phyloP scores from a whole-genome alignment of 805 yeast species.

The Metahyphopichia silvanorum region DNA sequence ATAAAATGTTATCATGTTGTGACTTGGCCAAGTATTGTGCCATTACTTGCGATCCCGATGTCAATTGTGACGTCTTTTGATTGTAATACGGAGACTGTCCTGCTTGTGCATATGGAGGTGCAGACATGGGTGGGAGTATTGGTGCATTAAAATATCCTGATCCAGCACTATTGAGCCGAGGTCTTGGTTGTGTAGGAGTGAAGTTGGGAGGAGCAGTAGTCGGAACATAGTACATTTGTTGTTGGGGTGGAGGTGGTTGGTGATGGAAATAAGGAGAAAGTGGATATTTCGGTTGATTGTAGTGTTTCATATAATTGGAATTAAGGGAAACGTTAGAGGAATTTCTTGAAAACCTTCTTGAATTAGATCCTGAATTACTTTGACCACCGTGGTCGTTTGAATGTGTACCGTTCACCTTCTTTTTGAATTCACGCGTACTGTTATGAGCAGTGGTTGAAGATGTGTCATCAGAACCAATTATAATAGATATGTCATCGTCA shows the following conservation, averaged over 20 bases:
- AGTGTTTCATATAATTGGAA: slow-evolving; percentile 6
- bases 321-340: slow-evolving; percentile 17
- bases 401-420: slow-evolving; percentile 1
- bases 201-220: slow-evolving; percentile 5
- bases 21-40: slow-evolving; percentile 74
- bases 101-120: slow-evolving; percentile 6
- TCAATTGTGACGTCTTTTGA: slow-evolving; percentile 9
- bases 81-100: background rate
- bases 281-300: slow-evolving; percentile 5
- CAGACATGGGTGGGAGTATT: slow-evolving; percentile 10
- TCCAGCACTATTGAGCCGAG: slow-evolving; percentile 5
- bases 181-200: slow-evolving; percentile 3
- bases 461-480: slow-evolving; percentile 33
- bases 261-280: slow-evolving; percentile 10
- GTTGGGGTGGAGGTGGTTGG: slow-evolving; percentile 11
- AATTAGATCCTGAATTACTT: slow-evolving; percentile 1
- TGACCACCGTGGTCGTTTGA: slow-evolving; percentile 3
- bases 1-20: slow-evolving; percentile 57
- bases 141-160: slow-evolving; percentile 8
- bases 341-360: slow-evolving; percentile 12
- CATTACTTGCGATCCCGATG: slow-evolving; percentile 70
- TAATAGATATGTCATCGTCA: slow-evolving; percentile 36
- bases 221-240: slow-evolving; percentile 8
- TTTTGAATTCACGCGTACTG: slow-evolving; percentile 5
- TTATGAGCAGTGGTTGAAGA: slow-evolving; percentile 17